Base-by-base conservation (phyloP, 805 yeast species). In the Yamadazyma laniorum region DNA sequence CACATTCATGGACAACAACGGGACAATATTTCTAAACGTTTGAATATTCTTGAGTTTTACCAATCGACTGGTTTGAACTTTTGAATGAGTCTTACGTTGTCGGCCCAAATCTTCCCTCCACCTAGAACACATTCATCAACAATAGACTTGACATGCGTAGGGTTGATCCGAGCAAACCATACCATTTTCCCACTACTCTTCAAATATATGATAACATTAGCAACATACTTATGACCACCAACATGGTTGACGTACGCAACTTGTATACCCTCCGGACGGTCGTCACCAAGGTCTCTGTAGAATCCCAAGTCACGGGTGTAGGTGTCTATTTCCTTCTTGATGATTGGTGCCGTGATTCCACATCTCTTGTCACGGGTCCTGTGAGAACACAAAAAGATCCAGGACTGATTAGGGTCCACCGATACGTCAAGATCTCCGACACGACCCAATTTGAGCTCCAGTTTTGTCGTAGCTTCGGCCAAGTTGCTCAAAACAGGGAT, bases 181-280 rank as follows among this genome's bases (percentile, higher is more conserved):
- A 89, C 75, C 41, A 82, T 80, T 48, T 85, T 85, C 5, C 93
- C 95, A 8, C 76, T 64, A 13, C 48, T 37, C 46, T 74, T 79
- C 47, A 80, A 63, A 55, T 88, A 89, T 12, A 91, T 76, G 35
- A 88, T 72, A 3, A 87, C 85, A 58, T 91, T 91, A 2, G 97
- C 97, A 1, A 93, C 88, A 61, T 70, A 93, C 59, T 93, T 93
- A 63, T 91, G 99, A 4, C 98, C 98, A 5, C 99, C 99, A 18
- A 91, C 85, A 59, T 91, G 99, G 53, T 86, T 89, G 21, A 85
- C 75, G 50, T 59, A 89, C 2, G 74, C 67, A 2, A 89, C 87
- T 5, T 67, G 65, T 1, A 83, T 86, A 5, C 97, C 98, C 22
- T 72, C 80, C 0, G 85, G 79, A 38, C 89, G 72, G 34, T 70